Evolutionary conservation across 371 early-diverging fungal genomes (phyloP).

Genomic region (Chytridium lagenaria): DNA sequence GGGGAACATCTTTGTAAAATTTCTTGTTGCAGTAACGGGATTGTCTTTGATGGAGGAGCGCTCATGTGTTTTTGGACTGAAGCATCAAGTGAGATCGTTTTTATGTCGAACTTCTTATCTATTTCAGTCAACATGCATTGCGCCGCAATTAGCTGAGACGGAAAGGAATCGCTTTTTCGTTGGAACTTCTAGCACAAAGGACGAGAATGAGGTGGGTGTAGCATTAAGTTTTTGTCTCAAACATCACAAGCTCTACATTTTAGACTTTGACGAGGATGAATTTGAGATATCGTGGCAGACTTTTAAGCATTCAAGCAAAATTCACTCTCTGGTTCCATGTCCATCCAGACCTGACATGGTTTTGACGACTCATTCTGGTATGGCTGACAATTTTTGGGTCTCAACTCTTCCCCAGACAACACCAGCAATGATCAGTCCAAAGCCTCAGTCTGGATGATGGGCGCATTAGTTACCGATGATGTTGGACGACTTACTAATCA

Average conservation of each 20-base stretch:
- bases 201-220: slow-evolving; percentile 64
- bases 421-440: background rate
- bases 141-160: slow-evolving; percentile 64
- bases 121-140: slow-evolving; percentile 71
- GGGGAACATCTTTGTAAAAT: background rate
- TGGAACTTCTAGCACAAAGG: slow-evolving; percentile 69
- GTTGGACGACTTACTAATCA: slow-evolving; percentile 28
- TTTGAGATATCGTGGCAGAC: slow-evolving; percentile 65
- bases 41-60: background rate
- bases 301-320: slow-evolving; percentile 73
- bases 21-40: background rate
- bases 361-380: slow-evolving; percentile 69
- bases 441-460: slow-evolving; percentile 22
- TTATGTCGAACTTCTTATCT: background rate
- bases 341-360: slow-evolving; percentile 67
- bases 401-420: slow-evolving; percentile 1
- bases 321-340: slow-evolving; percentile 72
- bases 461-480: slow-evolving; percentile 28
- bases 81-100: background rate
- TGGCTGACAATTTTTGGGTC: background rate
- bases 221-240: slow-evolving; percentile 4
- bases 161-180: slow-evolving; percentile 77
- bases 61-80: background rate
- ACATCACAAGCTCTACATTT: slow-evolving; percentile 58
- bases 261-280: slow-evolving; percentile 77